Evolutionary conservation across 371 early-diverging fungal genomes (phyloP).

Genomic region (Mortierella sp.): DNA sequence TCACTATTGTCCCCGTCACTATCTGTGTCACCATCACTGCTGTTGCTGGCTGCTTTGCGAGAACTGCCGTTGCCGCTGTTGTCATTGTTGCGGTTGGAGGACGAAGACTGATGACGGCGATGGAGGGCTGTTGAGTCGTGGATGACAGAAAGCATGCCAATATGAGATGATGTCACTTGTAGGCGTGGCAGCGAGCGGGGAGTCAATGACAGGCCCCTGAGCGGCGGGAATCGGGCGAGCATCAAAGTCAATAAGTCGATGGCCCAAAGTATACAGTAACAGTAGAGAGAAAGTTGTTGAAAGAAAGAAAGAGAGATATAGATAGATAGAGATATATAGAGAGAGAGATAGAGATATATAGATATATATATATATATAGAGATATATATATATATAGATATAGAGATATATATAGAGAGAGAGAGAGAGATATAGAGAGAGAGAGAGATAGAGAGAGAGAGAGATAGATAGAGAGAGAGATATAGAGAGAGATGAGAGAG

Average conservation of each 20-base stretch:
- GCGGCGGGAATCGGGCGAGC: slow-evolving; percentile 26
- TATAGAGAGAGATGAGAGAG: no score
- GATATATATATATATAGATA: no score
- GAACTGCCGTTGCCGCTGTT: slow-evolving; percentile 16
- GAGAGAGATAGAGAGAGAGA: no score
- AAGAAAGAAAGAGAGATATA: neutral
- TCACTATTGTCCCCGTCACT: no score
- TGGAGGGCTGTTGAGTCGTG: neutral
- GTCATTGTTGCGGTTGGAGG: slow-evolving; percentile 40
- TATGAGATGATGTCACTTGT: neutral
- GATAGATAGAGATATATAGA: no score
- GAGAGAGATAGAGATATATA: no score
- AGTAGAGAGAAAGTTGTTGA: no score
- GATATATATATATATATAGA: no score
- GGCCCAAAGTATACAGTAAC: no score
- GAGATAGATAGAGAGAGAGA: no score
- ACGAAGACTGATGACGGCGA: slow-evolving; percentile 39
- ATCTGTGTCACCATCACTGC: neutral
- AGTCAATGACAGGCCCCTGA: slow-evolving; percentile 11
- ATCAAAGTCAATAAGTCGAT: slow-evolving; percentile 4
- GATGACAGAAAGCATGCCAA: neutral
- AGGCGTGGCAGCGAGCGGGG: neutral
- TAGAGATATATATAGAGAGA: no score
- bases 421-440: no score
- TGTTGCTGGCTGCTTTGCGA: neutral